phyloP scores from a whole-genome alignment of 768 basidiomycete genomes.

The Termitomyces sp. region DNA sequence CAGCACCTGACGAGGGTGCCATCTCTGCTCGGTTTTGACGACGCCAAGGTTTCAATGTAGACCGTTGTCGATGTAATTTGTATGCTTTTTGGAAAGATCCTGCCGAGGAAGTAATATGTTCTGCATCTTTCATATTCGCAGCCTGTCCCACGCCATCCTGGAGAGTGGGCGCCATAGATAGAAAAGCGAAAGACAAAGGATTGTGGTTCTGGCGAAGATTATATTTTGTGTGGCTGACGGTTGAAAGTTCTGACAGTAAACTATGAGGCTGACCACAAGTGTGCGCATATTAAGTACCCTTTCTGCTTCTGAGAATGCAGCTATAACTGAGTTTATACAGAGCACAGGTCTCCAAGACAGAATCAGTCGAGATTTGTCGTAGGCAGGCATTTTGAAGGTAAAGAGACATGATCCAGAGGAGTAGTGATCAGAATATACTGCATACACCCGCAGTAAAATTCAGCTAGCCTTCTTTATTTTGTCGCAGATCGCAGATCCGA shows the following conservation, averaged over 20 bases:
- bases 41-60: neutral
- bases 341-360: neutral
- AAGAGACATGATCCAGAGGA: neutral
- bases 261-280: neutral
- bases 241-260: neutral
- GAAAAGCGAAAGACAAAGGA: neutral
- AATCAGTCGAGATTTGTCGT: no score
- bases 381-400: no score
- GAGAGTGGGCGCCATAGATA: conserved; percentile 5
- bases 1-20: neutral
- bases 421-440: no score
- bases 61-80: neutral
- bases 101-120: neutral
- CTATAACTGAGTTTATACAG: neutral
- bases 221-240: conserved; percentile 4
- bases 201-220: neutral
- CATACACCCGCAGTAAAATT: no score
- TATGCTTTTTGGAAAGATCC: neutral
- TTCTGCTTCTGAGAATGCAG: neutral
- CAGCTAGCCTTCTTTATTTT: no score
- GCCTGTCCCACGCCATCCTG: neutral
- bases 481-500: neutral
- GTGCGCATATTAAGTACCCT: neutral
- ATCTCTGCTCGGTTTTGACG: conserved; percentile 4
- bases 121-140: neutral